phyloP scores from a whole-genome alignment of 371 early-diverging fungal genomes.

The Mucor plumbeus region DNA sequence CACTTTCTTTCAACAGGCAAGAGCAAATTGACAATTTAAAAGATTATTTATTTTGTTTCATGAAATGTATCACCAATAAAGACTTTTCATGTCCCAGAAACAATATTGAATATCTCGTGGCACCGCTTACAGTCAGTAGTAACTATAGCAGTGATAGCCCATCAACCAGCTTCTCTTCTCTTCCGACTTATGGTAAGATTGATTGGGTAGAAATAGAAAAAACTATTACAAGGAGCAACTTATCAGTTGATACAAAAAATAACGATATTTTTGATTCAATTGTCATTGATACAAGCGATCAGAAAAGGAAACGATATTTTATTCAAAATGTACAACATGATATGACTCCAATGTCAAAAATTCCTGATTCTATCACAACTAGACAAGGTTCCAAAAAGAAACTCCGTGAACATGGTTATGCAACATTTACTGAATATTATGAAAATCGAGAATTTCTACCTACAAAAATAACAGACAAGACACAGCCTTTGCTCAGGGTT shows the following conservation, averaged over 20 bases:
- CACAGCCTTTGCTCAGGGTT: slow-evolving; percentile 56
- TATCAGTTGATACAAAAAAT: not conserved
- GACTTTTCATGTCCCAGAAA: slow-evolving; percentile 50
- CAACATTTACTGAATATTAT: slow-evolving; percentile 58
- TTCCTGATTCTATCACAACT: slow-evolving; percentile 23
- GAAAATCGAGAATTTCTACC: slow-evolving; percentile 2
- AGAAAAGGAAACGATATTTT: slow-evolving; percentile 54
- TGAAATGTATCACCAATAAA: slow-evolving; percentile 29
- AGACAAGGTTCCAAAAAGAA: not conserved
- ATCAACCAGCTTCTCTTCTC: not conserved
- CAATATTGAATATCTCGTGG: slow-evolving; percentile 59
- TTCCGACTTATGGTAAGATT: slow-evolving; percentile 29
- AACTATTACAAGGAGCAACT: slow-evolving; percentile 12
- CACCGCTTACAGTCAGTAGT: slow-evolving; percentile 24
- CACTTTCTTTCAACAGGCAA: not conserved
- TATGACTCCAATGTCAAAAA: slow-evolving; percentile 37
- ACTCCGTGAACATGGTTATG: slow-evolving; percentile 39
- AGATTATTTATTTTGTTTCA: not conserved
- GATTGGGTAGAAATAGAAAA: slow-evolving; percentile 62
- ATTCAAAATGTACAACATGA: slow-evolving; percentile 46
- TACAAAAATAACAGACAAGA: slow-evolving; percentile 24
- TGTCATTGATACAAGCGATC: slow-evolving; percentile 59
- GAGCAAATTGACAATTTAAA: not conserved
- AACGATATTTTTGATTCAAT: slow-evolving; percentile 33
- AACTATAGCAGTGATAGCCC: too few species aligned